phyloP scores from a whole-genome alignment of 140 eudicot species.

The Oenanthe javanica region DNA sequence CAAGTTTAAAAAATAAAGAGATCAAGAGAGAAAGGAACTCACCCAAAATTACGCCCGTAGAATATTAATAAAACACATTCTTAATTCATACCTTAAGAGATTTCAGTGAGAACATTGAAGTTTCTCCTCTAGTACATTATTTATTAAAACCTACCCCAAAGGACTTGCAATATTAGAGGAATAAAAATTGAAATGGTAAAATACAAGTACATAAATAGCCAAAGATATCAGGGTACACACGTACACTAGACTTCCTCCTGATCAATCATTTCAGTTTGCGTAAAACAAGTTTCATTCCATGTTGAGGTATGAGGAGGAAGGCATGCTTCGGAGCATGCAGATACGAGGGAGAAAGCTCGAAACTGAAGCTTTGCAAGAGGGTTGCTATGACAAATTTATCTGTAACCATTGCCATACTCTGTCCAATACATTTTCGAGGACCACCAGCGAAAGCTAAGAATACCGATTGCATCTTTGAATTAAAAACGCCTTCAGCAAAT shows the following conservation, averaged over 20 bases:
- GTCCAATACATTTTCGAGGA: background rate
- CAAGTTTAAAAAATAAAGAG: no score
- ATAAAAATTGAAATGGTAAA: no score
- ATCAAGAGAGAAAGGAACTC: no score
- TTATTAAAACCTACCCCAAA: background rate
- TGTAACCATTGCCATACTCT: background rate
- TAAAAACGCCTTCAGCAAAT: background rate
- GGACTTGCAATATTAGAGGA: background rate
- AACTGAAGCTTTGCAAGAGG: background rate
- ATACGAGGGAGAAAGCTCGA: background rate
- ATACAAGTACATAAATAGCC: no score
- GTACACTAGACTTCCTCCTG: background rate
- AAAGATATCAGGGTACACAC: no score
- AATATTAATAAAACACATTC: no score
- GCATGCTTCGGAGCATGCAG: background rate
- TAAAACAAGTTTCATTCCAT: background rate
- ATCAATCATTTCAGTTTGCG: background rate
- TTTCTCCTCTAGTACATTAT: no score
- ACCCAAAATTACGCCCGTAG: no score
- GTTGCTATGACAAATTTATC: background rate
- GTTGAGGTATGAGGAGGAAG: background rate
- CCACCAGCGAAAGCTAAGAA: background rate
- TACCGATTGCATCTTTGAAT: background rate
- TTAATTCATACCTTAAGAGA: no score
- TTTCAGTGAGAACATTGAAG: no score